phyloP scores from a whole-genome alignment of 768 basidiomycete genomes.

The Psilocybe subaeruginosa region DNA sequence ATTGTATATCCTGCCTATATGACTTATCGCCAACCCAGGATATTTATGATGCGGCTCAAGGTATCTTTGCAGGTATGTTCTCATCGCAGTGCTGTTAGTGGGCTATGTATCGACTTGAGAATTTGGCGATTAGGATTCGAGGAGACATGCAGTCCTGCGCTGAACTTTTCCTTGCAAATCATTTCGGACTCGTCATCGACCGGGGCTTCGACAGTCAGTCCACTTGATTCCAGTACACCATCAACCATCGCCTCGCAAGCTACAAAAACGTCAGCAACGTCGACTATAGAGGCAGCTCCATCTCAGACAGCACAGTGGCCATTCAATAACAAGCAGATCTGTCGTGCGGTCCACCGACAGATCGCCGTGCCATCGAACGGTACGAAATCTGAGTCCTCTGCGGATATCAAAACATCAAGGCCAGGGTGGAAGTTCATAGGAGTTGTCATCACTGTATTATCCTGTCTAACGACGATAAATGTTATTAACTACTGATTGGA shows the following conservation, averaged over 20 bases:
- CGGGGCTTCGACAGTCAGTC: too few relatives aligned
- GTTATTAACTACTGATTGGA: background rate
- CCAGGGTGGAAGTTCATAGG: background rate
- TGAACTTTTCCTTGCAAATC: background rate
- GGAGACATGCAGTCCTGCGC: background rate
- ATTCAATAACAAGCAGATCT: background rate
- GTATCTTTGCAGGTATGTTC: constrained; percentile 3
- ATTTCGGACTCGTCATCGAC: background rate
- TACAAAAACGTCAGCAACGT: background rate
- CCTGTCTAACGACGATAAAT: background rate
- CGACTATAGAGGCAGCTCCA: background rate
- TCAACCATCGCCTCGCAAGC: background rate
- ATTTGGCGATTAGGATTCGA: background rate
- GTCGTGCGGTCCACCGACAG: background rate
- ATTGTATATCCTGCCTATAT: constrained; percentile 19
- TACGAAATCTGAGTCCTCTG: background rate
- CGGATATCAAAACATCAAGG: background rate
- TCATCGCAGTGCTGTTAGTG: background rate
- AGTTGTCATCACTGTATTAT: background rate
- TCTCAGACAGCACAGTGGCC: background rate
- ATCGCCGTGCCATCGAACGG: background rate
- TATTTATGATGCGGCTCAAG: constrained; percentile 13
- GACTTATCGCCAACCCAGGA: constrained; percentile 6
- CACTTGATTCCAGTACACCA: too few relatives aligned
- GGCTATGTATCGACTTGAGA: background rate